Base-by-base conservation (phyloP, 2,329 filamentous ascomycete genomes). In the Aspergillus amoenus region DNA sequence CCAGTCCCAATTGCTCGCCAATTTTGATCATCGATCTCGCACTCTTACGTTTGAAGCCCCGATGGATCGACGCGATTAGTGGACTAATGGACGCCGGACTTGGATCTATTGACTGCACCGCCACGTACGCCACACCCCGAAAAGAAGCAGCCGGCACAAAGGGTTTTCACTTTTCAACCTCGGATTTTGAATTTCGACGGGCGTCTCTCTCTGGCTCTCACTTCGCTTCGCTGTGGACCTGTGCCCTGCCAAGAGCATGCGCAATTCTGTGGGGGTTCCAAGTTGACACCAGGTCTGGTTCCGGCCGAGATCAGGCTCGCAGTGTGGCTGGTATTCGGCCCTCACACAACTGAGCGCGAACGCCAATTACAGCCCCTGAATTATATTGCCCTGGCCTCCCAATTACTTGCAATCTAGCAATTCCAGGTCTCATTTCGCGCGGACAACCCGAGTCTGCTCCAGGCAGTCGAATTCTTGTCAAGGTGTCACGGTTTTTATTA, bases 91-190 rank as follows among this genome's bases (percentile, higher is more conserved):
- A 47, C 46, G 55, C 48, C 44, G 32, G 49, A 34, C 41, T 55
- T 15, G 55, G 52, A 55, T 60, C 55, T 54, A 60, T 58, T 56
- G 57, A 56, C n/a, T 52, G 58, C 60, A 62, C 60, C 60, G 58
- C 60, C 60, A 60, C 58, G n/a, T 15, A 15, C 30, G 34, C 34
- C 47, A 39, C 34, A 40, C 15, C 11, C 27, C 40, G 40, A n/a
- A 40, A 5, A 18, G 8, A 4, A 11, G 21, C 37, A n/a, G 37
- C 37, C 37, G 32, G 32, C 7, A 27, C 7, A 27, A 32, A 27
- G 22, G 39, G 21, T 18, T 5, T 30, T 27, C 8, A 17, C 21
- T 3, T 42, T 39, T 21, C 24, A 9, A 11, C 32, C 22, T 30
- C 2, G 17, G 12, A n/a, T 24, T 9, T 18, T 32, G 43, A 17